A percentile compares a stretch with the other conserved stretches of the same genome.
phyloP scores from a whole-genome alignment of 129 eudicot genomes.

The Centrapalus pauciflorus region DNA sequence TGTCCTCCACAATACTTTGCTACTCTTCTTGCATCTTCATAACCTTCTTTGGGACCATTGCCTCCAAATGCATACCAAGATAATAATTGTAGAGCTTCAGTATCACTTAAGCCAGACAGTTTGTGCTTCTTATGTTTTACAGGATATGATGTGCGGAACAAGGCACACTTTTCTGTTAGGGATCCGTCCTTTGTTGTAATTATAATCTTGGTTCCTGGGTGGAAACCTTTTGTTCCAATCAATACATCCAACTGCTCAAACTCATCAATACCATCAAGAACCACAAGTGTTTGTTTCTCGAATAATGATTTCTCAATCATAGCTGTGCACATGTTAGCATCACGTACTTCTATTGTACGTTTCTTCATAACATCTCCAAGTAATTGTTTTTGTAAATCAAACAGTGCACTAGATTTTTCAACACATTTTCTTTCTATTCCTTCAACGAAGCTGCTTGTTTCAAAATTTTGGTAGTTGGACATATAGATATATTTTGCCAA shows the following conservation, averaged over 20 bases:
- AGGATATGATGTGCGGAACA: background rate
- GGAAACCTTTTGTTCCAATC: background rate
- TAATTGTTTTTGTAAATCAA: background rate
- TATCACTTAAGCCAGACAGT: background rate
- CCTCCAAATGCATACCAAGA: background rate
- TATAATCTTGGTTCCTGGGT: constrained; percentile 1
- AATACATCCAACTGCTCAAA: background rate
- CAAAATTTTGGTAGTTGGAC: background rate
- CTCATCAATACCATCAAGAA: constrained; percentile 9
- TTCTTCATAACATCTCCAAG: background rate
- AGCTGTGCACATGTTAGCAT: background rate
- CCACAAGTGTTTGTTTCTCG: background rate
- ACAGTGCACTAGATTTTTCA: background rate
- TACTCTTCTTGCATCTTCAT: background rate
- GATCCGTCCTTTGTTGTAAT: background rate
- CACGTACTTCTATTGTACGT: background rate
- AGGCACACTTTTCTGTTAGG: background rate
- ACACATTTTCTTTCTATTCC: background rate
- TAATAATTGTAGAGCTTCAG: background rate
- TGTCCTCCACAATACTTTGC: too few species aligned
- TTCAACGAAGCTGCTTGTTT: background rate
- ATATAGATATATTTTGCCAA: background rate
- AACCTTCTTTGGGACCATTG: background rate
- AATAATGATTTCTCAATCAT: background rate
- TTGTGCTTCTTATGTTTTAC: background rate